A percentile compares a stretch with the other conserved stretches of the same genome.
phyloP scores from a whole-genome alignment of 257 asterid genomes.

The Datura wrightii region DNA sequence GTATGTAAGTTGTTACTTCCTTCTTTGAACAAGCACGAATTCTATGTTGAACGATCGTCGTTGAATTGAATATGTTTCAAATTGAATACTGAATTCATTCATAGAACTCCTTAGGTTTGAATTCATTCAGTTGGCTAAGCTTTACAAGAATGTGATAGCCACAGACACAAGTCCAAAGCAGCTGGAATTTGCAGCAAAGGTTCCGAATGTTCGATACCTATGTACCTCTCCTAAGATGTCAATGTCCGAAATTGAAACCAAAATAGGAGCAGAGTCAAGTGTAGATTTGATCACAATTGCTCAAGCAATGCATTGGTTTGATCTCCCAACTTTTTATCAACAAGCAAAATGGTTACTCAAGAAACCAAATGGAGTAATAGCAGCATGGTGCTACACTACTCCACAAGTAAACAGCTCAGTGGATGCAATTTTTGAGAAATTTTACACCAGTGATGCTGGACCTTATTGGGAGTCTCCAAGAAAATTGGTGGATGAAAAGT shows the following conservation, averaged over 20 bases:
- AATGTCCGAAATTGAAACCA: constrained; percentile 33
- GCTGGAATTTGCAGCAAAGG: constrained; percentile 38
- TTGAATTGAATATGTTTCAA: too few relatives aligned
- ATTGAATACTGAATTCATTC: too few relatives aligned
- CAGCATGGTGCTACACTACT: constrained; percentile 41
- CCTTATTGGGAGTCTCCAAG: constrained; percentile 41
- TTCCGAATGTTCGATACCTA: constrained; percentile 40
- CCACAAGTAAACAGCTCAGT: constrained; percentile 30
- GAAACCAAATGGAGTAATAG: constrained; percentile 42
- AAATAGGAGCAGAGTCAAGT: constrained; percentile 34
- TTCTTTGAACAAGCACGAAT: too few relatives aligned
- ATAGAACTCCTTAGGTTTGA: too few relatives aligned
- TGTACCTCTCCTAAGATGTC: constrained; percentile 45
- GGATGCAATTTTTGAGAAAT: constrained; percentile 30
- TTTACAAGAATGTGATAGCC: constrained; percentile 45
- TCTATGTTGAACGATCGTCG: too few relatives aligned
- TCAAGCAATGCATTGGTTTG: constrained; percentile 55
- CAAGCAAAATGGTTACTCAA: constrained; percentile 39
- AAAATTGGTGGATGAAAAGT: constrained; percentile 20
- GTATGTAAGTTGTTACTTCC: too few relatives aligned
- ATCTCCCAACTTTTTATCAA: constrained; percentile 48
- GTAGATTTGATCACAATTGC: constrained; percentile 43
- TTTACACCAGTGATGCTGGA: constrained; percentile 13
- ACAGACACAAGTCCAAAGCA: constrained; percentile 48
- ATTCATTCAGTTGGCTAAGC: constrained; percentile 41